Conservation (phyloP, 2,329 filamentous ascomycete genomes). For the Diaporthe sp. region DNA sequence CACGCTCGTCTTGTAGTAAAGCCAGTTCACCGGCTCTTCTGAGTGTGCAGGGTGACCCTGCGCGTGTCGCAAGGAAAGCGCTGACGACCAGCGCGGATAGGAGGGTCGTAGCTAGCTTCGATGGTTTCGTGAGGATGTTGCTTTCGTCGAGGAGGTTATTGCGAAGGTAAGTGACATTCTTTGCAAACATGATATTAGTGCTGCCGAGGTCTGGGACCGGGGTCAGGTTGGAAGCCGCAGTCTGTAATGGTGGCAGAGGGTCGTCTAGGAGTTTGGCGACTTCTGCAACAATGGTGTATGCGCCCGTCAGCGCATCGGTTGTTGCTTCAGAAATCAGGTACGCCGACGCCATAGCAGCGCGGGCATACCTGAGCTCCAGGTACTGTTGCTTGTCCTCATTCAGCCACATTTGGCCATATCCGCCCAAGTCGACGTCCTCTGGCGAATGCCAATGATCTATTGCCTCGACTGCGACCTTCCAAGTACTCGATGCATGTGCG, state of each 20-base stretch:
- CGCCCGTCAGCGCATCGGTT: conserved; percentile 69
- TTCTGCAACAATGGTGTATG: conserved; percentile 72
- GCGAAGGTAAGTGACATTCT: conserved; percentile 61
- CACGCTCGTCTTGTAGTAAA: conserved; percentile 72
- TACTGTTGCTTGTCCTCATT: conserved; percentile 71
- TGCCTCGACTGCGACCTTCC: conserved; percentile 73
- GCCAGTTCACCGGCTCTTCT: conserved; percentile 73
- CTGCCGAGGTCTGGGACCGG: conserved; percentile 53
- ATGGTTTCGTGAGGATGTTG: conserved; percentile 77
- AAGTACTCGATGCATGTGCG: conserved; percentile 69
- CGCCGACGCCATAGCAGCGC: conserved; percentile 75
- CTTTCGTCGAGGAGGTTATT: conserved; percentile 69
- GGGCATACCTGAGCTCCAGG: conserved; percentile 75
- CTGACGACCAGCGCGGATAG: conserved; percentile 75
- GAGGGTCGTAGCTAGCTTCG: conserved; percentile 67
- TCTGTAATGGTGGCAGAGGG: conserved; percentile 65
- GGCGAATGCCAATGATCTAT: conserved; percentile 83
- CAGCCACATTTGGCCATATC: conserved; percentile 69
- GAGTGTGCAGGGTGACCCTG: conserved; percentile 65
- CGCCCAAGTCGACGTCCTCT: conserved; percentile 77
- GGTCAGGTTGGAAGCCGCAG: conserved; percentile 61
- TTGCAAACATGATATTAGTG: conserved; percentile 54
- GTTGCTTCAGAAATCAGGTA: conserved; percentile 76
- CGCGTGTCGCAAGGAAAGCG: conserved; percentile 67
- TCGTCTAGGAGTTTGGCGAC: conserved; percentile 73